Percentiles rank a stretch among this genome's conserved stretches.
Conservation (phyloP, 2,329 filamentous ascomycete species). For the Hypoxylon sp. region DNA sequence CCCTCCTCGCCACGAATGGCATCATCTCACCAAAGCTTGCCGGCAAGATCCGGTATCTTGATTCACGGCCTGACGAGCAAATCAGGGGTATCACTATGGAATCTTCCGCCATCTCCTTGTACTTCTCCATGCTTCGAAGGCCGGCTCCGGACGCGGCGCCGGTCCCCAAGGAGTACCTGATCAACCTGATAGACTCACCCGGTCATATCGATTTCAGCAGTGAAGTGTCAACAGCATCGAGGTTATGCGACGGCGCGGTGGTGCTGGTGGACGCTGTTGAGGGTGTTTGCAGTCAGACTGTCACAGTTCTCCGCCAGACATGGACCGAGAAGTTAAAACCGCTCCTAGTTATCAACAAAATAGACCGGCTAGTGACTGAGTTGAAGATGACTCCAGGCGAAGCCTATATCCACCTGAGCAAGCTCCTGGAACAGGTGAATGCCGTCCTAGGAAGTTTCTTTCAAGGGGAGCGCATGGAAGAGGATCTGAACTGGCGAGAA, state of each 20-base stretch:
- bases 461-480: slow-evolving; percentile 98
- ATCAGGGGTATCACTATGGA: slow-evolving; percentile 99
- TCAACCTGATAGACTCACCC: slow-evolving; percentile 97
- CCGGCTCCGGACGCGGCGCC: slow-evolving; percentile 75
- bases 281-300: slow-evolving; percentile 97
- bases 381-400: slow-evolving; percentile 92
- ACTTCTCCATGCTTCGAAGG: slow-evolving; percentile 90
- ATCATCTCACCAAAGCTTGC: slow-evolving; percentile 98
- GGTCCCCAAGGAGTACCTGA: slow-evolving; percentile 87
- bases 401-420: slow-evolving; percentile 89
- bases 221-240: slow-evolving; percentile 94
- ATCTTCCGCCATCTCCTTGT: slow-evolving; percentile 95
- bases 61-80: slow-evolving; percentile 96
- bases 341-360: slow-evolving; percentile 96
- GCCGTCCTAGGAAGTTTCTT: slow-evolving; percentile 98
- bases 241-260: slow-evolving; percentile 93
- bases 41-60: slow-evolving; percentile 97
- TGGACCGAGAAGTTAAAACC: slow-evolving; percentile 98
- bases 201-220: slow-evolving; percentile 99
- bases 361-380: slow-evolving; percentile 94
- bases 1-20: slow-evolving; percentile 96
- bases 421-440: slow-evolving; percentile 94
- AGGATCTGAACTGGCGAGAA: slow-evolving; percentile 96
- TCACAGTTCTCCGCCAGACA: slow-evolving; percentile 93
- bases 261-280: slow-evolving; percentile 97